A percentile compares a stretch with the other conserved stretches of the same genome.
These are phyloP conservation scores for Starmerella cellae DNA, from an alignment of 805 yeast genomes.

Conservation along the genomic window DNA sequence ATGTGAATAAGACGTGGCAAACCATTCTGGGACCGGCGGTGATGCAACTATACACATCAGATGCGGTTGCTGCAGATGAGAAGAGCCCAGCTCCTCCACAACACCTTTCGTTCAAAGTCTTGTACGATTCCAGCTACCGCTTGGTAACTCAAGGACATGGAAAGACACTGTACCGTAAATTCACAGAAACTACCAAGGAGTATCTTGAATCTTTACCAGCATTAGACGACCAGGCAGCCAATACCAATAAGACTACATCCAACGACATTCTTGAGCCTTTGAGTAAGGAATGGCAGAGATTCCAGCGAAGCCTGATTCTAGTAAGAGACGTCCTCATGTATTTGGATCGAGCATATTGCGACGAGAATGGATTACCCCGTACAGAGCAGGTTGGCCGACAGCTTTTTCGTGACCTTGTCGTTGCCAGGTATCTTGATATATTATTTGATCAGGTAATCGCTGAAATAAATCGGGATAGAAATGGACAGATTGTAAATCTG, in stretches of 20 bases:
- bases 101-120: slow-evolving; percentile 14
- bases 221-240: neutral
- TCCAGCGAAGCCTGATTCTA: slow-evolving; percentile 9
- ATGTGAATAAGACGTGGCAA: slow-evolving; percentile 18
- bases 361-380: slow-evolving; percentile 8
- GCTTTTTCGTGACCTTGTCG: slow-evolving; percentile 16
- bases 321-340: slow-evolving; percentile 22
- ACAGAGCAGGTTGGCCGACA: slow-evolving; percentile 16
- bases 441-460: slow-evolving; percentile 4
- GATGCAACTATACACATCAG: slow-evolving; percentile 14
- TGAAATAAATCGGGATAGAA: slow-evolving; percentile 12
- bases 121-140: slow-evolving; percentile 18
- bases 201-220: slow-evolving; percentile 10
- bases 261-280: slow-evolving; percentile 7
- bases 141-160: slow-evolving; percentile 22
- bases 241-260: neutral
- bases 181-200: slow-evolving; percentile 7
- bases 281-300: slow-evolving; percentile 14
- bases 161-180: slow-evolving; percentile 13
- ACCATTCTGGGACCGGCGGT: slow-evolving; percentile 19
- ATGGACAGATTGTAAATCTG: slow-evolving; percentile 9
- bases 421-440: slow-evolving; percentile 1
- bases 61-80: no score
- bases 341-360: slow-evolving; percentile 18
- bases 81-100: slow-evolving; percentile 2